Evolutionary conservation across 305 asterid species (phyloP).

Genomic region (Fraxinus floribunda): DNA sequence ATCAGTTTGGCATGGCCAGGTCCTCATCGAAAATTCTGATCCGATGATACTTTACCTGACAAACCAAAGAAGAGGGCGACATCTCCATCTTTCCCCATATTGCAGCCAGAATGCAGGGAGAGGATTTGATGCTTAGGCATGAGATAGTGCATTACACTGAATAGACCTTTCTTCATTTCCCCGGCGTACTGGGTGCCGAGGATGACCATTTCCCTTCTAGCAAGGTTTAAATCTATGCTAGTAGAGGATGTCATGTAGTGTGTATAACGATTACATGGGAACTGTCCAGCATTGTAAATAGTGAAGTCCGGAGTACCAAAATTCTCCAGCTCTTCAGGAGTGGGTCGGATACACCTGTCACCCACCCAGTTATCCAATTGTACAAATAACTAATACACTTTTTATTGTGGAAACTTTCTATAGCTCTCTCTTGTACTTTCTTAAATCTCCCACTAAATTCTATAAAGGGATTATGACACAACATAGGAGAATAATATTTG

Average conservation of each 20-base stretch:
- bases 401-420: constrained; percentile 15
- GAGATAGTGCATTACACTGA: constrained; percentile 97
- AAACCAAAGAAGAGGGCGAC: constrained; percentile 98
- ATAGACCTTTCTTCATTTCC: constrained; percentile 99
- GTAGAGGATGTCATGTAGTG: constrained; percentile 99
- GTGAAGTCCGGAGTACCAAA: constrained; percentile 99
- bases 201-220: constrained; percentile 96
- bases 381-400: constrained; percentile 29
- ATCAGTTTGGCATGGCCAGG: constrained; percentile 31
- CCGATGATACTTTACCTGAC: constrained; percentile 69
- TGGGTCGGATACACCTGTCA: constrained; percentile 99
- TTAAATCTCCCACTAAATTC: constrained; percentile 16
- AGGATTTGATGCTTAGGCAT: constrained; percentile 97
- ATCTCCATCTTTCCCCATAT: constrained; percentile 95
- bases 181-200: constrained; percentile 99
- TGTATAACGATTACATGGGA: constrained; percentile 98
- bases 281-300: constrained; percentile 97
- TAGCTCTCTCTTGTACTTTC: constrained; percentile 28
- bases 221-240: constrained; percentile 92
- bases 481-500: constrained; percentile 9
- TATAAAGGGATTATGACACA: constrained; percentile 9
- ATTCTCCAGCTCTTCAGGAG: constrained; percentile 93
- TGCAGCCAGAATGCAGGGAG: constrained; percentile 98
- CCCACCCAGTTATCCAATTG: constrained; percentile 67
- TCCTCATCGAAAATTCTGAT: constrained; percentile 29